Base-by-base conservation (phyloP, 169 alveolate genomes). In the Plasmodium coatneyi region DNA sequence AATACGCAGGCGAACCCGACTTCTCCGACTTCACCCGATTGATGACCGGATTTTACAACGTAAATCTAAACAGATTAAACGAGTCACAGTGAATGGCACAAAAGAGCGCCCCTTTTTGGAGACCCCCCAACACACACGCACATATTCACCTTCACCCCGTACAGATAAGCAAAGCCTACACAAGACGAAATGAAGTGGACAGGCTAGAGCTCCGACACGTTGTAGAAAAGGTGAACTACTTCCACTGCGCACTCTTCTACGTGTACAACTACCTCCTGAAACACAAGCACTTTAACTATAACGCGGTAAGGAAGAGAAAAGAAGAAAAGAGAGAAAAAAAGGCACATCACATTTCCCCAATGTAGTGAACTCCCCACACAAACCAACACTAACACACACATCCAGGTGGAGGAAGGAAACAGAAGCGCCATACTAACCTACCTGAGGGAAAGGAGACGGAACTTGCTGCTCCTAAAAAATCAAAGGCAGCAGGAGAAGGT, bases 1-100 rank as follows among this genome's bases (percentile, higher is more conserved):
- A 86, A 86, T 86, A 74, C 28, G 36, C 93, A 16, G 93, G 93
- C 6, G 93, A 86, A 25, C 93, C 93, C 0, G 93, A 86, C 28
- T 86, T 86, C 32, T 86, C 93, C 32, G 93, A 86, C 43, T 86
- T 86, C 81, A 78, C 93, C 19, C 43, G 93, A n/a, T 16, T 86
- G 32, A 34, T 86, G 71, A 86, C 41, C 3, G 93, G 93, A 32
- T 86, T 76, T 39, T 86, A 86, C 46, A 76, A 86, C 36, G 93
- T 86, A 86, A 76, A 56, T 0, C 52, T 34, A 12, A n/a, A 81
- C 32, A 36, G 7, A 39, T 54, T 10, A 49, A 54, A 28, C 10
- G 9, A 3, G 5, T 30, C n/a, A 54, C 39, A 28, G 19, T 30
- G 22, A 9, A 32, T 74, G 52, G 19, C 54, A 1, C 56, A 16